These are phyloP conservation scores for Populus hybrid DNA, from an alignment of 441 rosid genomes.

Conservation along the genomic window DNA sequence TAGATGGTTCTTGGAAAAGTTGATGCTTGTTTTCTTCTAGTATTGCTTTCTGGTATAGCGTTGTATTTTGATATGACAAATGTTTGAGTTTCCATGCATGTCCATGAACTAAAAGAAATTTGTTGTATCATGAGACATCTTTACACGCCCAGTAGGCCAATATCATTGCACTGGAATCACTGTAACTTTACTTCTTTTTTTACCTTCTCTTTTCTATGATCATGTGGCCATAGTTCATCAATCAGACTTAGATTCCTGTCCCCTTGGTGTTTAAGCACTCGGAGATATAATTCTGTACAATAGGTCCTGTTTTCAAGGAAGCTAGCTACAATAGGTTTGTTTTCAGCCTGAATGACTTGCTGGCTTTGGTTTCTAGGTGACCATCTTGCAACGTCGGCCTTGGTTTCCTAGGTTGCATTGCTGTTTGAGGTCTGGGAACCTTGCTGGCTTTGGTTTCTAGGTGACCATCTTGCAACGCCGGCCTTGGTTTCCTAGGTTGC, in stretches of 20 bases:
- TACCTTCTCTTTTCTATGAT: background rate
- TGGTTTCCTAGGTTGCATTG: background rate
- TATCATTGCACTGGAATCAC: background rate
- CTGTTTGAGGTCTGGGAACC: background rate
- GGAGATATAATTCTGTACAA: background rate
- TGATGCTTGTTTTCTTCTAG: slow-evolving; percentile 13
- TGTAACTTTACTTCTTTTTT: background rate
- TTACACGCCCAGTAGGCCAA: background rate
- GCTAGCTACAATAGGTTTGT: background rate
- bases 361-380: background rate
- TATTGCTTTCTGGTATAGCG: slow-evolving; percentile 8
- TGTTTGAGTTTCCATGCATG: slow-evolving; percentile 13
- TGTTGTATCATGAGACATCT: background rate
- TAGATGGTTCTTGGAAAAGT: slow-evolving; percentile 16
- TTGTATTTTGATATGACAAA: slow-evolving; percentile 14
- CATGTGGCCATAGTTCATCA: background rate
- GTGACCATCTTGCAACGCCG: background rate
- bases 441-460: background rate
- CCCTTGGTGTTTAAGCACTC: background rate
- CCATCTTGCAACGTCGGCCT: background rate
- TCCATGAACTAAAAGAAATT: slow-evolving; percentile 13
- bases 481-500: background rate
- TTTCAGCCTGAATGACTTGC: background rate
- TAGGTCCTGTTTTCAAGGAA: background rate
- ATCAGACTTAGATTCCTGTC: background rate